phyloP scores from a whole-genome alignment of 2,329 filamentous ascomycete genomes.

The Aureobasidium sp. region DNA sequence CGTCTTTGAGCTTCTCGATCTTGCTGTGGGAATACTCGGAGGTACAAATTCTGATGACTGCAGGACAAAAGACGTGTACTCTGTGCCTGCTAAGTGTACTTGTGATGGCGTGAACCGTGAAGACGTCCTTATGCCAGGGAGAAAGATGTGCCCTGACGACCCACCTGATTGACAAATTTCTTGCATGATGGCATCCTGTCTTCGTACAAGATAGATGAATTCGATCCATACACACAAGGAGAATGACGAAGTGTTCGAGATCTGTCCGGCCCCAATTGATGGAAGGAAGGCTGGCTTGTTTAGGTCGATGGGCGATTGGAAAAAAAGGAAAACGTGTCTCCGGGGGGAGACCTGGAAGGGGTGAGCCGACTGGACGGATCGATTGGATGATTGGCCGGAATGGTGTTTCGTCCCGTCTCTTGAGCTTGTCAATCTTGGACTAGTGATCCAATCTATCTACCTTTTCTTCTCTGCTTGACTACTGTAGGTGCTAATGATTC shows the following conservation, averaged over 20 bases:
- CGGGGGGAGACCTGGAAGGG: not conserved
- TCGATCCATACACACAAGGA: not conserved
- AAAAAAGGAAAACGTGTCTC: not conserved
- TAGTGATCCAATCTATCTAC: not conserved
- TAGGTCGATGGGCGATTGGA: not conserved
- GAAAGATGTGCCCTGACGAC: not conserved
- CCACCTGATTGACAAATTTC: not conserved
- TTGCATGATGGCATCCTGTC: not conserved
- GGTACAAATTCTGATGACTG: no score
- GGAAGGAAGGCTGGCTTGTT: not conserved
- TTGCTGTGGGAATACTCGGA: not conserved
- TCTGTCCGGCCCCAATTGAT: not conserved
- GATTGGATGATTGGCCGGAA: not conserved
- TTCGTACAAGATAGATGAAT: not conserved
- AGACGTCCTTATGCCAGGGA: not conserved
- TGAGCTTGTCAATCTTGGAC: not conserved
- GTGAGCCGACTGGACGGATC: not conserved
- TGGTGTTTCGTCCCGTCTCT: not conserved
- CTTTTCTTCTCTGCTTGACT: not conserved
- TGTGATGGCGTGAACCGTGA: not conserved
- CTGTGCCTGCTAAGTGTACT: not conserved
- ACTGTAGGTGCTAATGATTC: not conserved
- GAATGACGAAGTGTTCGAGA: conserved; percentile 1
- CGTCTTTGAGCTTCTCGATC: not conserved
- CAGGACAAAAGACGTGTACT: not conserved